Conservation (phyloP, 805 yeast species). For the Wickerhamiella bombiphila region DNA sequence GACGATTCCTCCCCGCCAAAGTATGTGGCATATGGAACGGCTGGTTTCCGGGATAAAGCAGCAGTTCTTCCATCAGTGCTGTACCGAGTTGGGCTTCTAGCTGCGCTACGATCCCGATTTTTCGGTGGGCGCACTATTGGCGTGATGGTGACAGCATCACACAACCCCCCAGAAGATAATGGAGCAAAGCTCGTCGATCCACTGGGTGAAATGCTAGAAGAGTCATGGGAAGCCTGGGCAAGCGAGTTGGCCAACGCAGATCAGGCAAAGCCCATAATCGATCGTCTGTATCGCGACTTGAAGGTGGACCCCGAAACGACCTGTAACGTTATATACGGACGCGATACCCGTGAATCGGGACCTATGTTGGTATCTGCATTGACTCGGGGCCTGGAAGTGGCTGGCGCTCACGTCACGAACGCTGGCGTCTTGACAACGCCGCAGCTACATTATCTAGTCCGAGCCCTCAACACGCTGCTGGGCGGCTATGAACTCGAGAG, state of each 20-base stretch:
- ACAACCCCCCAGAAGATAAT: conserved; percentile 82
- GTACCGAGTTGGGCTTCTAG: conserved; percentile 69
- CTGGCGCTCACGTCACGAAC: conserved; percentile 35
- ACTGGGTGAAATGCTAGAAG: conserved; percentile 73
- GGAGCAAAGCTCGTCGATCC: conserved; percentile 95
- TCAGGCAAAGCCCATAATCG: conserved; percentile 30
- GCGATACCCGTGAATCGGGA: conserved; percentile 83
- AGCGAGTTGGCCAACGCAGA: conserved; percentile 66
- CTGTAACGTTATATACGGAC: conserved; percentile 50
- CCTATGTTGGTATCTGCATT: conserved; percentile 46
- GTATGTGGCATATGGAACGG: conserved; percentile 70
- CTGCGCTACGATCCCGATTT: conserved; percentile 64
- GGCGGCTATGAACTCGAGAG: conserved; percentile 16
- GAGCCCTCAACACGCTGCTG: conserved; percentile 47
- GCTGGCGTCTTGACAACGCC: conserved; percentile 80
- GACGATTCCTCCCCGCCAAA: conserved; percentile 13
- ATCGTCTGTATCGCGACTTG: conserved; percentile 27
- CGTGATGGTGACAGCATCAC: conserved; percentile 94
- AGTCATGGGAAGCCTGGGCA: conserved; percentile 72
- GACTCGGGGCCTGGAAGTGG: conserved; percentile 42
- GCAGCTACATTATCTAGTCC: conserved; percentile 76
- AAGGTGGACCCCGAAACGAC: conserved; percentile 32
- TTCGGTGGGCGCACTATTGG: conserved; percentile 63
- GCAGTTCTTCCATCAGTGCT: conserved; percentile 60
- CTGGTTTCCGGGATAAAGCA: conserved; percentile 82